Conservation (phyloP, 1,284 basidiomycete species). For the Meira miltonrushii region DNA sequence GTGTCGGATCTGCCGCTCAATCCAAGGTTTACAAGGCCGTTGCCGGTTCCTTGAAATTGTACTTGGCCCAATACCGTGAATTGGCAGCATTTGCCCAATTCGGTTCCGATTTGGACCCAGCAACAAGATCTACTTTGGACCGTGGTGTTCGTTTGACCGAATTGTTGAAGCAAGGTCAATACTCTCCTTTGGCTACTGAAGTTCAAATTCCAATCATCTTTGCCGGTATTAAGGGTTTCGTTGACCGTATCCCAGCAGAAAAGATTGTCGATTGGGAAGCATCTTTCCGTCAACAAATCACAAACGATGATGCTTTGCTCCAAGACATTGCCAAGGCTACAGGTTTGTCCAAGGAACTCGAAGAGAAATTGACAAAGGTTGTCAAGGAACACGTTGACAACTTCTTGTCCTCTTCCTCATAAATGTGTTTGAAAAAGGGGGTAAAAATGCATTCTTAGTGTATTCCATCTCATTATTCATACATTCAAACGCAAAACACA, state of each 20-base stretch:
- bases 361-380: constrained; percentile 63
- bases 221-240: constrained; percentile 78
- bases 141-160: constrained; percentile 98
- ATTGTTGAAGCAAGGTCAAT: constrained; percentile 98
- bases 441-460: no score
- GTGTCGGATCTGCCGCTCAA: constrained; percentile 99
- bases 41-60: constrained; percentile 97
- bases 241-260: constrained; percentile 82
- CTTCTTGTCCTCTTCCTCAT: constrained; percentile 24
- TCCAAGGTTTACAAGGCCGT: constrained; percentile 81
- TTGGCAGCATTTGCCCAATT: constrained; percentile 98
- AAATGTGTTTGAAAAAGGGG: no score
- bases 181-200: constrained; percentile 68
- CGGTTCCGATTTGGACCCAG: constrained; percentile 84
- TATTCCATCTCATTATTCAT: no score
- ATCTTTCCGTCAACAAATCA: constrained; percentile 72
- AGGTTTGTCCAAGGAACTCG: constrained; percentile 76
- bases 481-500: no score
- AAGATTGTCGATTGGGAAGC: constrained; percentile 90
- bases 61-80: constrained; percentile 99
- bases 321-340: constrained; percentile 69
- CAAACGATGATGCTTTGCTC: constrained; percentile 49
- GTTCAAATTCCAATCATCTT: constrained; percentile 97
- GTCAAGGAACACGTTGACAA: constrained; percentile 42
- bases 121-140: constrained; percentile 74